These are phyloP conservation scores for Globisporangium cystogenes DNA, from an alignment of 352 stramenopile genomes.

Conservation along the genomic window DNA sequence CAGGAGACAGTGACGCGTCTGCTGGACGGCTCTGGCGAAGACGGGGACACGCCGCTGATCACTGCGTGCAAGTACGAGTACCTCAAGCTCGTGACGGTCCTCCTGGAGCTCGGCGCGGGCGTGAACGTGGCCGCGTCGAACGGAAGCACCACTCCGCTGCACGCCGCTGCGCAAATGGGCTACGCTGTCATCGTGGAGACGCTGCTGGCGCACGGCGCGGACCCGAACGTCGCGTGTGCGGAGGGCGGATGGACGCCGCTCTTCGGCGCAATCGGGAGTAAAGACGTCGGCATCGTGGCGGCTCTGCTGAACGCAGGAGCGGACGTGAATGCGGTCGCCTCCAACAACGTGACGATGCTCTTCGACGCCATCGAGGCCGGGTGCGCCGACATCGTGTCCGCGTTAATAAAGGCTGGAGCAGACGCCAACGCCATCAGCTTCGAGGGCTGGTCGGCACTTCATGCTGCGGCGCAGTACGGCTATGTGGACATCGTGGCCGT, in stretches of 20 bases:
- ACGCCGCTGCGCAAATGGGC: not conserved
- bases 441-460: not conserved
- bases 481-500: no score
- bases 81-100: not conserved
- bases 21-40: not conserved
- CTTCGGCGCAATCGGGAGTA: not conserved
- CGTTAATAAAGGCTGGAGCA: not conserved
- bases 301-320: not conserved
- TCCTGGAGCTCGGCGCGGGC: not conserved
- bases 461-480: not conserved
- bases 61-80: not conserved
- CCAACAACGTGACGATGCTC: not conserved
- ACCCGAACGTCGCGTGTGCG: not conserved
- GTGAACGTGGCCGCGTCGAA: not conserved
- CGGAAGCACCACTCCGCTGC: not conserved
- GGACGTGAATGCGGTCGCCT: not conserved
- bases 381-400: not conserved
- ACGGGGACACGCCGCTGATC: not conserved
- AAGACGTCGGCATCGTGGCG: not conserved
- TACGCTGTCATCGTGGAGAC: not conserved
- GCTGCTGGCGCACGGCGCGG: not conserved
- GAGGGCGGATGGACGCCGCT: not conserved
- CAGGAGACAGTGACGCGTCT: not conserved
- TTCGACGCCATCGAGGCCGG: not conserved
- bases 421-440: not conserved